A percentile compares a stretch with the other conserved stretches of the same genome.
Conservation (phyloP, 352 stramenopile genomes). For the Globisporangium okanoganense region DNA sequence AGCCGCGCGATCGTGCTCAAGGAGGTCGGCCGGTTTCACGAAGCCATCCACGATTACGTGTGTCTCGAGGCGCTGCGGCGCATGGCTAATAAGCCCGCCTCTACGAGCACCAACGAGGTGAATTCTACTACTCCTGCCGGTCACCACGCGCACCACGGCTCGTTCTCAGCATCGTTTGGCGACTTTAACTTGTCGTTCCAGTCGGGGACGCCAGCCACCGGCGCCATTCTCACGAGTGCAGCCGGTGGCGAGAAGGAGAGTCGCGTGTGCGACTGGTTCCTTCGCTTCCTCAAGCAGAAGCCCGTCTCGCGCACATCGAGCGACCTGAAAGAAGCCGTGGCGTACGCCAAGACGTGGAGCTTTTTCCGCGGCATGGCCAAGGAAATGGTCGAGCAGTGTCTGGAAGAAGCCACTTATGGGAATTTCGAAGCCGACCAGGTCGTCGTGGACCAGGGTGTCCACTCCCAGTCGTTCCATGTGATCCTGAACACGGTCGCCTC, state of each 20-base stretch:
- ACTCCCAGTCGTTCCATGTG: slow-evolving; percentile 37
- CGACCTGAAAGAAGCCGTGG: slow-evolving; percentile 27
- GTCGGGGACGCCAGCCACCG: background rate
- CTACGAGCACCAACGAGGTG: background rate
- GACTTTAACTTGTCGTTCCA: slow-evolving; percentile 15
- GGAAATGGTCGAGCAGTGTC: slow-evolving; percentile 46
- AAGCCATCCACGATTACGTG: slow-evolving; percentile 70
- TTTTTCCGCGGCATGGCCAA: slow-evolving; percentile 54
- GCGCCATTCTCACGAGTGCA: slow-evolving; percentile 1
- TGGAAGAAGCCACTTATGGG: slow-evolving; percentile 34
- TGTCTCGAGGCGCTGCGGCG: slow-evolving; percentile 53
- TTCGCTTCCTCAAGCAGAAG: slow-evolving; percentile 34
- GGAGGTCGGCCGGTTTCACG: slow-evolving; percentile 55
- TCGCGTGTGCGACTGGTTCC: slow-evolving; percentile 33
- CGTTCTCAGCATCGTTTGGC: slow-evolving; percentile 25
- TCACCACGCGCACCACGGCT: slow-evolving; percentile 10
- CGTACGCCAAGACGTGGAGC: slow-evolving; percentile 31
- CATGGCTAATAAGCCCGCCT: background rate
- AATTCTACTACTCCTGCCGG: background rate
- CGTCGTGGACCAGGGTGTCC: slow-evolving; percentile 37
- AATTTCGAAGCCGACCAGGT: slow-evolving; percentile 32
- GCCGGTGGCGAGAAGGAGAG: slow-evolving; percentile 31
- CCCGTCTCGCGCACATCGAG: slow-evolving; percentile 19
- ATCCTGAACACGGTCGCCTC: slow-evolving; percentile 38
- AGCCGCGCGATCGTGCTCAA: slow-evolving; percentile 57